Conservation (phyloP, 1,284 basidiomycete species). For the Phlebopus sp. region DNA sequence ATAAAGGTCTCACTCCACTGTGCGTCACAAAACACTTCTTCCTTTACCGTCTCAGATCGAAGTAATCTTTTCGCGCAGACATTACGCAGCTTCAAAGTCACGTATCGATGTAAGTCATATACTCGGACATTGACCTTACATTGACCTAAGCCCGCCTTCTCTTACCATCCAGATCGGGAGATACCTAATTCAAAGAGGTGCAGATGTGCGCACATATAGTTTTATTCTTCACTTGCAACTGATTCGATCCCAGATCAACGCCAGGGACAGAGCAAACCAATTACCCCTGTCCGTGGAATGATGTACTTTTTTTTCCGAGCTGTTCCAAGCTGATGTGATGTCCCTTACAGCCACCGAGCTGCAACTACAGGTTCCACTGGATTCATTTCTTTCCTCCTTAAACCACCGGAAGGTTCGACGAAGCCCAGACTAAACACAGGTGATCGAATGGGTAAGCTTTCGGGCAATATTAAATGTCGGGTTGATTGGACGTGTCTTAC, state of each 20-base stretch:
- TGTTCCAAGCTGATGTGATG: slow-evolving; percentile 7
- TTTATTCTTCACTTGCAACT: slow-evolving; percentile 63
- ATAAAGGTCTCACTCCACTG: slow-evolving; percentile 87
- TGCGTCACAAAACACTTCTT: slow-evolving; percentile 39
- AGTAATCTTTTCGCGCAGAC: slow-evolving; percentile 44
- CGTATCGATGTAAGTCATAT: slow-evolving; percentile 63
- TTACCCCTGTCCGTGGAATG: slow-evolving; percentile 67
- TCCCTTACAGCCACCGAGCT: slow-evolving; percentile 71
- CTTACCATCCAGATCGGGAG: slow-evolving; percentile 69
- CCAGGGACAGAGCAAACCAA: slow-evolving; percentile 88
- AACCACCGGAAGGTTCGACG: slow-evolving; percentile 63
- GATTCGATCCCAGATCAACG: slow-evolving; percentile 68
- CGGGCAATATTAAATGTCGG: neutral
- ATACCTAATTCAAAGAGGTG: slow-evolving; percentile 79
- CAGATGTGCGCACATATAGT: slow-evolving; percentile 76
- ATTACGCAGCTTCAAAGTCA: slow-evolving; percentile 94
- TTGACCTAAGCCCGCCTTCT: slow-evolving; percentile 8
- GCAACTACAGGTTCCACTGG: slow-evolving; percentile 91
- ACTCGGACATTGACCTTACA: neutral
- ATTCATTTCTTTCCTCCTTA: slow-evolving; percentile 78
- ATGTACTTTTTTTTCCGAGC: neutral
- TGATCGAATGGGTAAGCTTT: slow-evolving; percentile 72
- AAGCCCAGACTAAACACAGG: slow-evolving; percentile 85
- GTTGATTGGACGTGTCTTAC: neutral
- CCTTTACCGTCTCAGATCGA: slow-evolving; percentile 11